Base-by-base conservation (phyloP, 805 yeast species). In the Barnettozyma populi region DNA sequence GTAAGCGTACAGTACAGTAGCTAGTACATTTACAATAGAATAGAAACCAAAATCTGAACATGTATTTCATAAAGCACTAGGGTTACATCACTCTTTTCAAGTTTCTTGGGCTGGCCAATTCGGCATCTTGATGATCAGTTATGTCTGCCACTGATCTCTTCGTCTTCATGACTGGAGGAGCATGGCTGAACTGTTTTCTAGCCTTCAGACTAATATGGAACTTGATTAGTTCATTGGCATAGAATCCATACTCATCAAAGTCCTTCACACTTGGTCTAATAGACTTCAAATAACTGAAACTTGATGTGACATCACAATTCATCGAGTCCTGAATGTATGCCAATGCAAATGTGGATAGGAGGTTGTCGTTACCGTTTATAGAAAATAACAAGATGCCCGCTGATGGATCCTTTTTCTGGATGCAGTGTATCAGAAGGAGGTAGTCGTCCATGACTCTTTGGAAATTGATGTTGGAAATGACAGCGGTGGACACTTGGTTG, bases 1-100 rank as follows among this genome's bases (percentile, higher is more conserved):
- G 52, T 85, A 6, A 76, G 79, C 41, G 66, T 84, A 25, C 82
- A 84, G 24, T 84, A 76, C 54, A 79, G 86, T 0, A 14, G 42
- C 16, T 39, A 16, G 18, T 21, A 37, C 32, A 7, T 4, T 37
- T 29, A 5, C 8, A 20, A 35, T 18, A 18, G 18, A 35, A 18
- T 9, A 16, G 16, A 29, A 29, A 29, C 32, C 32, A 29, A 29
- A 29, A 29, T 13, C 32, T 16, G 13, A 29, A 29, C 32, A 29
- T 29, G 32, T 29, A 29, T 29, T 29, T 29, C 32, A 29, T 29
- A 29, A 29, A 29, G 32, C 32, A 29, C 16, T 29, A 29, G 32
- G 7, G 32, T 29, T 29, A 50, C 49, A 44, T 44, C 40, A 48
- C 52, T 54, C 62, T 59, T 42, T 60, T 60, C 35, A 53, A 31